Conservation (phyloP, 768 basidiomycete species). For the Pilatotrama ljubarskyi region DNA sequence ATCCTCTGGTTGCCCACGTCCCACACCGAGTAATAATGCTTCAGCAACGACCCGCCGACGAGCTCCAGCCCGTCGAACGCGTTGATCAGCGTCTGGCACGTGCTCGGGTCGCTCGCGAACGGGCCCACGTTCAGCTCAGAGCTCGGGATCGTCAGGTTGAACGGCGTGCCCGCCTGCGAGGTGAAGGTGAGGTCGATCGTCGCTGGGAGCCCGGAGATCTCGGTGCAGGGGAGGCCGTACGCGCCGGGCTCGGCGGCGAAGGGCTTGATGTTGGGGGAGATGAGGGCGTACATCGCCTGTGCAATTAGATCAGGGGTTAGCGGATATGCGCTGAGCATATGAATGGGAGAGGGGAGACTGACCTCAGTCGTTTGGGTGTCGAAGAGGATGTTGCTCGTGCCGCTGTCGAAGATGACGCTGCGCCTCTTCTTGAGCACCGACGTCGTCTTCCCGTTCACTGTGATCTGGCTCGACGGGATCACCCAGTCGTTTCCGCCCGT, state of each 20-base stretch:
- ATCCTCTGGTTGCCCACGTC: constrained; percentile 50
- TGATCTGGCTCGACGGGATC: constrained; percentile 45
- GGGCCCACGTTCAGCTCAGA: constrained; percentile 59
- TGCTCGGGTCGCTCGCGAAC: constrained; percentile 47
- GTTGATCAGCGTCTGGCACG: constrained; percentile 61
- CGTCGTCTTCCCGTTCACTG: constrained; percentile 54
- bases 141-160: constrained; percentile 59
- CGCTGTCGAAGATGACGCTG: constrained; percentile 56
- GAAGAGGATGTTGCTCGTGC: constrained; percentile 57
- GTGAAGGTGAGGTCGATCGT: constrained; percentile 55
- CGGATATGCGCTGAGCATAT: background rate
- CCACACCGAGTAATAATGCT: constrained; percentile 63
- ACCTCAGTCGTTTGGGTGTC: constrained; percentile 50
- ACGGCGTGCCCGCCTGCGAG: constrained; percentile 46
- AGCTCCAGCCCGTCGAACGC: constrained; percentile 52
- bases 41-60: constrained; percentile 55
- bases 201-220: constrained; percentile 48
- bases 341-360: background rate
- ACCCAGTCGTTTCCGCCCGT: constrained; percentile 44
- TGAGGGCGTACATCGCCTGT: constrained; percentile 56
- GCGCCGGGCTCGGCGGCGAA: constrained; percentile 53
- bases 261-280: constrained; percentile 57
- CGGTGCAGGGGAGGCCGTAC: constrained; percentile 49
- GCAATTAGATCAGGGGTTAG: background rate
- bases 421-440: constrained; percentile 40